These are phyloP conservation scores for Penstemon davidsonii DNA, from an alignment of 257 asterid species.

Conservation along the genomic window DNA sequence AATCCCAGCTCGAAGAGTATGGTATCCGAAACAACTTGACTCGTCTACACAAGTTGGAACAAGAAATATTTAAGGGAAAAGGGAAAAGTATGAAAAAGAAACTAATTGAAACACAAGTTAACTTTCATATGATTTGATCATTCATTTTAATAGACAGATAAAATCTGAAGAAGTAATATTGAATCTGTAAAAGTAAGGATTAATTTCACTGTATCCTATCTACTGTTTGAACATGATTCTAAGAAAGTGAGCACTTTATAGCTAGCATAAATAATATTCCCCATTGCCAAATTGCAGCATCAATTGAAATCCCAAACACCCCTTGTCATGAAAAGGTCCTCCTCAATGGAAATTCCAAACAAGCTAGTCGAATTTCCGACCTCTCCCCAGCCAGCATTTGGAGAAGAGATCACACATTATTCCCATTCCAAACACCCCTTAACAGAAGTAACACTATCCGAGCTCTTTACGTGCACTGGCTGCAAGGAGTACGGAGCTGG, in stretches of 20 bases:
- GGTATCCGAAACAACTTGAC: too few relatives aligned
- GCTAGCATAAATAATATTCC: conserved; percentile 44
- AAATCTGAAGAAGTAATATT: too few relatives aligned
- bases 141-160: too few relatives aligned
- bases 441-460: conserved; percentile 38
- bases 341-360: conserved; percentile 18
- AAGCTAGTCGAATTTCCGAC: conserved; percentile 45
- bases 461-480: conserved; percentile 61
- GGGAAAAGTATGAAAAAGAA: too few relatives aligned
- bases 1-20: too few relatives aligned
- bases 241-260: conserved; percentile 26
- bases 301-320: conserved; percentile 25
- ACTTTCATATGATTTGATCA: too few relatives aligned
- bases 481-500: conserved; percentile 86
- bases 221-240: conserved; percentile 19
- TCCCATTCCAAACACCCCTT: conserved; percentile 72
- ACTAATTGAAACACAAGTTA: too few relatives aligned
- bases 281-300: conserved; percentile 28
- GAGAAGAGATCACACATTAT: conserved; percentile 54
- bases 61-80: too few relatives aligned
- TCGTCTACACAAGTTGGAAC: too few relatives aligned
- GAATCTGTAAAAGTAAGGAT: too few relatives aligned
- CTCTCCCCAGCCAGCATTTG: conserved; percentile 46
- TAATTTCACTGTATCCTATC: not conserved
- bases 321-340: conserved; percentile 27